Base-by-base conservation (phyloP, 768 basidiomycete species). In the Hericium rajendrae region DNA sequence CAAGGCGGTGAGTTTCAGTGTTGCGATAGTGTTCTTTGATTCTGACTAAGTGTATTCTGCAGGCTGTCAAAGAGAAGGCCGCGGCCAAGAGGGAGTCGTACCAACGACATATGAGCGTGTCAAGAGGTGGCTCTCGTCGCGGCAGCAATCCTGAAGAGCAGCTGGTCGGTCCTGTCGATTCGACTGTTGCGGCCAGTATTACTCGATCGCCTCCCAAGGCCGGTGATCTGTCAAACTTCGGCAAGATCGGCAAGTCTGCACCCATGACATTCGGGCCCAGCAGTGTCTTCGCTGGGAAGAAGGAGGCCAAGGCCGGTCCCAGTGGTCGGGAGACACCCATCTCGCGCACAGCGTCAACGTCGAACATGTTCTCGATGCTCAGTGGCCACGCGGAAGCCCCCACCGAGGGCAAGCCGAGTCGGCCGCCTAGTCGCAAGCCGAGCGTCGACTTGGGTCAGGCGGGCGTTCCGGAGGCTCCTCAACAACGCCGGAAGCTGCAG, bases 61-160 rank as follows among this genome's bases (percentile, higher is more conserved):
- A 94, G 88, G 90, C 86, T 64, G 89, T 87, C 32, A 91, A 88
- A 72, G 91, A 94, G 71, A 88, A 93, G 84, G 88, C 83, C 60
- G 86, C 86, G 12, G 86, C 85, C 68, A 89, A 92, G 69, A 86
- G 86, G 69, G 82, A 83, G 38, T 75, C 76, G 24, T 76, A 74
- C 20, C 84, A 79, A 67, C 86, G 77, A 65, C 84, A 82, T 68
- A 76, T 73, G 37, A 84, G 80, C 69, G 91, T 95, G 83, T 94
- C 92, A 24, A 86, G 94, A 40, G 86, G 88, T 40, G 91, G 92
- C 24, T 24, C 94, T 56, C 81, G 91, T 54, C 86, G 93, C 48
- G 95, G 94, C 41, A 84, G 81, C 16, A 82, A 89, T 8, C 79
- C 86, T 58, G 78, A 80, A 11, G 73, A 78, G 15, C 82, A 82